These are phyloP conservation scores for Starmerella asiatica DNA, from an alignment of 805 yeast genomes.

Conservation along the genomic window DNA sequence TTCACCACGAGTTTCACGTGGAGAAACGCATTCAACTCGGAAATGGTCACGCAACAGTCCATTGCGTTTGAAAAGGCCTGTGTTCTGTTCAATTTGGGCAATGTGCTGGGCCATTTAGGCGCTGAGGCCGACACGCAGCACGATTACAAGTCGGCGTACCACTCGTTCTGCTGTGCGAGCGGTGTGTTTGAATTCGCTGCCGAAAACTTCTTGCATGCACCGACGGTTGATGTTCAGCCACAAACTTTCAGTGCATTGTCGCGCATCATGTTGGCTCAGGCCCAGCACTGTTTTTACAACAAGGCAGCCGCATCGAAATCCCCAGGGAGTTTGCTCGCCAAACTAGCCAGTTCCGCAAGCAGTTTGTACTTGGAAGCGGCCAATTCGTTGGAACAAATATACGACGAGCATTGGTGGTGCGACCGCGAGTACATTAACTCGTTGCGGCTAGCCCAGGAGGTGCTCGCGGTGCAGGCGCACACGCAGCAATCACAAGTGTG, in stretches of 20 bases:
- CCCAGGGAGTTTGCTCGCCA: slow-evolving; percentile 61
- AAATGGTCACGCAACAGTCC: slow-evolving; percentile 50
- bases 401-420: slow-evolving; percentile 31
- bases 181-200: slow-evolving; percentile 60
- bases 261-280: slow-evolving; percentile 66
- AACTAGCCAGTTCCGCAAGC: slow-evolving; percentile 53
- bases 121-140: slow-evolving; percentile 22
- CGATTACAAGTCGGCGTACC: slow-evolving; percentile 46
- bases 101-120: slow-evolving; percentile 40
- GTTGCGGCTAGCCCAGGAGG: slow-evolving; percentile 40
- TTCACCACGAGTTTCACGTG: slow-evolving; percentile 52
- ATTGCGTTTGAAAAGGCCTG: slow-evolving; percentile 84
- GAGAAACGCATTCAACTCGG: slow-evolving; percentile 53
- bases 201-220: slow-evolving; percentile 80
- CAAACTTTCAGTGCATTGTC: slow-evolving; percentile 52
- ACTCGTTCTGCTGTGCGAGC: slow-evolving; percentile 57
- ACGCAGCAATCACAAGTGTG: slow-evolving; percentile 45
- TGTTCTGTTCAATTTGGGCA: slow-evolving; percentile 63
- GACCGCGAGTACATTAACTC: slow-evolving; percentile 37
- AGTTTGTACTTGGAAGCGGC: slow-evolving; percentile 41
- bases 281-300: slow-evolving; percentile 69
- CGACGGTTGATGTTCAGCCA: slow-evolving; percentile 61
- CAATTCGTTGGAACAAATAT: slow-evolving; percentile 28
- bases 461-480: slow-evolving; percentile 46
- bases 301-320: slow-evolving; percentile 36